Percentiles rank a stretch among this genome's conserved stretches.
Conservation (phyloP, 306 rosid species). For the Abrus precatorius region DNA sequence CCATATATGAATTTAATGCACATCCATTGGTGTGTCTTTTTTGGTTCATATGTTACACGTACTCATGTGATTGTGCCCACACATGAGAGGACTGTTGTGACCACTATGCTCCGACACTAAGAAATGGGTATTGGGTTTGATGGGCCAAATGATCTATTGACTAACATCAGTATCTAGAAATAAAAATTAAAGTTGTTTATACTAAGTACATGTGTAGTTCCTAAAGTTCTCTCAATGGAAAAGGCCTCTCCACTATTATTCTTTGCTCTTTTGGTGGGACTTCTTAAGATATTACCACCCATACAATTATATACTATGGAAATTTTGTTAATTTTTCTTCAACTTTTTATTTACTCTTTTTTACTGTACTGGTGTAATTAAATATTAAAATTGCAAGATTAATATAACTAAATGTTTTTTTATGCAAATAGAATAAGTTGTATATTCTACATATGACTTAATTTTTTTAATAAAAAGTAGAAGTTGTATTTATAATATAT, state of each 20-base stretch:
- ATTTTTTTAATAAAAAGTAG: too few relatives aligned
- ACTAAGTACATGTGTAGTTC: conserved; percentile 50
- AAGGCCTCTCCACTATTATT: conserved; percentile 55
- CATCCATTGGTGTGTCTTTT: conserved; percentile 42
- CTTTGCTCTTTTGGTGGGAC: conserved; percentile 61
- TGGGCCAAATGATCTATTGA: conserved; percentile 58
- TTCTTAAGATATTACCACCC: conserved; percentile 50
- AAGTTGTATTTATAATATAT: too few relatives aligned
- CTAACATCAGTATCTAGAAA: conserved; percentile 54
- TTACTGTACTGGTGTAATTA: too few relatives aligned
- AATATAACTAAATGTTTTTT: too few relatives aligned
- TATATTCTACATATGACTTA: too few relatives aligned
- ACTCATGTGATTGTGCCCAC: conserved; percentile 49
- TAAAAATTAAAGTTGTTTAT: conserved; percentile 47
- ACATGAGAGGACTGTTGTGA: conserved; percentile 22
- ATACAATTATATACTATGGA: conserved; percentile 27
- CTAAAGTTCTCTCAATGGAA: conserved; percentile 50
- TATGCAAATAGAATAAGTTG: too few relatives aligned
- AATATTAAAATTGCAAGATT: too few relatives aligned
- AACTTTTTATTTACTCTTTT: background rate
- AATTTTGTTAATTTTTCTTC: conserved; percentile 7
- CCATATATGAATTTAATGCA: conserved; percentile 40
- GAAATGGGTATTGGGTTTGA: conserved; percentile 50
- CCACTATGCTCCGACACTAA: conserved; percentile 50
- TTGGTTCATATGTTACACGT: conserved; percentile 41